Conservation (phyloP, 306 rosid genomes). For the Rubus idaeus region DNA sequence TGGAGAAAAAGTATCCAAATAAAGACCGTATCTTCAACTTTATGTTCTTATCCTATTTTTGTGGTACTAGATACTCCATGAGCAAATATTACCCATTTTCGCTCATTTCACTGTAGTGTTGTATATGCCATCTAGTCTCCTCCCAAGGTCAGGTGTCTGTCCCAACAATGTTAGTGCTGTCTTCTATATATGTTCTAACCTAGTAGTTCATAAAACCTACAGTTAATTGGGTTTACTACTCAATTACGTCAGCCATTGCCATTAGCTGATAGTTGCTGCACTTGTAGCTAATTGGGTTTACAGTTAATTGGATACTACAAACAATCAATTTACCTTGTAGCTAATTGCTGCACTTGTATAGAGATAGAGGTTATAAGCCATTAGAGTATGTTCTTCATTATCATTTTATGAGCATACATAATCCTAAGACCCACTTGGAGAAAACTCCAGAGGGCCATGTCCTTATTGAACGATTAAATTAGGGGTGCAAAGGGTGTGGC, state of each 20-base stretch:
- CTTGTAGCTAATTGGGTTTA: too few relatives aligned
- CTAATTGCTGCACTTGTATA: neutral
- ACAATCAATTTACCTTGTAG: conserved; percentile 9
- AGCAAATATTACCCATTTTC: neutral
- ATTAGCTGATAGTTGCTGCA: neutral
- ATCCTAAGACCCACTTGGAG: conserved; percentile 11
- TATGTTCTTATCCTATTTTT: neutral
- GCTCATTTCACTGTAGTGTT: neutral
- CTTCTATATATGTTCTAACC: neutral
- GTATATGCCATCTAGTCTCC: neutral
- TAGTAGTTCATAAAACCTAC: neutral
- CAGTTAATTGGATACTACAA: neutral
- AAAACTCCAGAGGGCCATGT: neutral
- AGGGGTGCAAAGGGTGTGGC: neutral
- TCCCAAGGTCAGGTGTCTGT: neutral
- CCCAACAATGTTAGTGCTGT: neutral
- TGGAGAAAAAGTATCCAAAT: neutral
- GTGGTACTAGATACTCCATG: neutral
- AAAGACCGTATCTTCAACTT: neutral
- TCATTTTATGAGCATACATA: neutral
- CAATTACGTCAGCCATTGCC: neutral
- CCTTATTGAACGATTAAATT: neutral
- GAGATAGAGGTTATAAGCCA: neutral
- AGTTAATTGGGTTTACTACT: neutral
- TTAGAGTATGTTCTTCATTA: neutral